phyloP scores from a whole-genome alignment of 176 grass and related monocot species.

The Tillandsia leiboldiana region DNA sequence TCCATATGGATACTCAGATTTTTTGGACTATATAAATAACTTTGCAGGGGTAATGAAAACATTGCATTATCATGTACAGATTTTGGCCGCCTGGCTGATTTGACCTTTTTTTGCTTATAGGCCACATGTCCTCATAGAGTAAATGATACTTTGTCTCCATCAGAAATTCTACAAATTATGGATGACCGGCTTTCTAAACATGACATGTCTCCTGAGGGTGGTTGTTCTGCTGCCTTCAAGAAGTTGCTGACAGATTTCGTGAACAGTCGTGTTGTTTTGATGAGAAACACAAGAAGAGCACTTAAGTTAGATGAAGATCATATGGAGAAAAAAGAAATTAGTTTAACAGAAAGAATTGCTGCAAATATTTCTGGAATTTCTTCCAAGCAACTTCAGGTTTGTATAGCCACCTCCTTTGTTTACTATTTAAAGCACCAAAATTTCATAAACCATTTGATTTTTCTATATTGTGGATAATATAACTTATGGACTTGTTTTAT shows the following conservation, averaged over 20 bases:
- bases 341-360: constrained; percentile 41
- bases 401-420: background rate
- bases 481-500: too few species aligned
- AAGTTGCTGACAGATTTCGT: constrained; percentile 51
- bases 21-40: too few species aligned
- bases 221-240: constrained; percentile 58
- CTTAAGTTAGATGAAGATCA: constrained; percentile 47
- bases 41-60: too few species aligned
- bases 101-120: constrained; percentile 33
- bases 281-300: constrained; percentile 48
- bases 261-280: constrained; percentile 31
- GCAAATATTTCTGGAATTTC: constrained; percentile 91
- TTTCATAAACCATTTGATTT: too few species aligned
- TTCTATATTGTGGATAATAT: too few species aligned
- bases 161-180: constrained; percentile 39
- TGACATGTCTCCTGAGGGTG: constrained; percentile 42
- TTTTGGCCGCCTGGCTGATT: constrained; percentile 14
- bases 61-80: background rate
- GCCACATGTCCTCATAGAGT: constrained; percentile 70
- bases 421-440: background rate
- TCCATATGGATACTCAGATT: too few species aligned
- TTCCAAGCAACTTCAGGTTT: constrained; percentile 79
- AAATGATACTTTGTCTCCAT: constrained; percentile 45
- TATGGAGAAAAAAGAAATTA: constrained; percentile 27
- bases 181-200: constrained; percentile 41